Evolutionary conservation across 2,329 filamentous ascomycete species (phyloP), one percentile per base, ranked within the genome.

Genomic region (Hymenoscyphus infarciens): DNA sequence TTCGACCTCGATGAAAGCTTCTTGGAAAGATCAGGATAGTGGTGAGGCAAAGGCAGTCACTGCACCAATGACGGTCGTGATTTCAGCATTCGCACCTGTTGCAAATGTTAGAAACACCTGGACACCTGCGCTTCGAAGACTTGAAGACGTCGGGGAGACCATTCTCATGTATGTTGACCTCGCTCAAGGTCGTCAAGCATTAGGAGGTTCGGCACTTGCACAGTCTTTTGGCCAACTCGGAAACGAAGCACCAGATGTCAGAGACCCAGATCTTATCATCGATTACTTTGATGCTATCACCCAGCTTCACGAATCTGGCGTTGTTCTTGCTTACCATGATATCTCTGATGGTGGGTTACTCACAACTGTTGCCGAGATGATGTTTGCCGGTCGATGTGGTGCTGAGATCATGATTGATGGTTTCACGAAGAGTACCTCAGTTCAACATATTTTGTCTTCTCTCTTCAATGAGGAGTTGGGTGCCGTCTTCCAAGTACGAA

Each of bases 1-100:
- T 76, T 98, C 94, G 0, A 97, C 96, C 77, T 97, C 93, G 2
- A 98, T 99, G 95, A 97, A 97, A 81, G 94, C 96, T 72, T 92
- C 92, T 61, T 98, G 95, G 95, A 89, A 87, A 73, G 90, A 94
- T 68, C 80, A 81, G 65, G 79, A 83, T 62, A 84, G 81, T 33
- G 84, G 85, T 19, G 82, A 90, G 65, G 78, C 83, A 15, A 95
- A 90, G 79, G 93, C 93, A 68, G 94, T 98, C 57, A 97, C 92
- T 42, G 91, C 95, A 4, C 95, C 95, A 1, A 85, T 98, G 70
- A 96, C 94, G 0, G 83, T 96, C 5, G 88, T 97, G 61, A 92
- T 98, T 69, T 92, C 95, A 5, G 91, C 95, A 1, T 97, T 98
- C 72, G 89, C 89, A 0, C 85, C 92, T 1, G 93, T 97, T 2